phyloP scores from a whole-genome alignment of 1,284 basidiomycete species.

The Puccinia coronata region DNA sequence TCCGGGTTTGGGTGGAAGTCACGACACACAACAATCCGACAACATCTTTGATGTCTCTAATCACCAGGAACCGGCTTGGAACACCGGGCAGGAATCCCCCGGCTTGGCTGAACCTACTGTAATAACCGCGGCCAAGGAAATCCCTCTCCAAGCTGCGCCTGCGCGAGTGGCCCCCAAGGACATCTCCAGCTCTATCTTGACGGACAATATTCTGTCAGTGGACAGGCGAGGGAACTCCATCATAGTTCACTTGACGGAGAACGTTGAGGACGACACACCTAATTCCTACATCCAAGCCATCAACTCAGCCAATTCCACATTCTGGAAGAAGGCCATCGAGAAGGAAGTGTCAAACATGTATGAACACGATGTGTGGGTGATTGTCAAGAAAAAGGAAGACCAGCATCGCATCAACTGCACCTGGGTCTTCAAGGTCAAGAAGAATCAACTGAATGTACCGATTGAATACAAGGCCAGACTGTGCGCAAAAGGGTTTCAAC shows the following conservation, averaged over 20 bases:
- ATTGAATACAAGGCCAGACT: neutral
- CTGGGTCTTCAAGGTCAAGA: conserved; percentile 23
- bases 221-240: neutral
- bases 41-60: no score
- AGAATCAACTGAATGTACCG: neutral
- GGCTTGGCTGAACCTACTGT: neutral
- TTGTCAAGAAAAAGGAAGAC: neutral
- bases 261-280: neutral
- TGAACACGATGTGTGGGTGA: neutral
- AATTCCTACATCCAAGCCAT: neutral
- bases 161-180: neutral
- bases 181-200: neutral
- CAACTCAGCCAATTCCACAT: neutral
- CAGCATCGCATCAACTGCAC: neutral
- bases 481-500: conserved; percentile 2
- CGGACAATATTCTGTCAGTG: neutral
- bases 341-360: neutral
- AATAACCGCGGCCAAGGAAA: no score
- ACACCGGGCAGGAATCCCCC: neutral
- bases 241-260: neutral
- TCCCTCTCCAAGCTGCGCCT: no score
- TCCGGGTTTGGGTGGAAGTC: neutral
- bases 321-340: neutral
- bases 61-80: no score
- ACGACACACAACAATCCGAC: neutral